These are phyloP conservation scores for Fusarium sp. DNA, from an alignment of 2,329 filamentous ascomycete genomes.

Conservation along the genomic window DNA sequence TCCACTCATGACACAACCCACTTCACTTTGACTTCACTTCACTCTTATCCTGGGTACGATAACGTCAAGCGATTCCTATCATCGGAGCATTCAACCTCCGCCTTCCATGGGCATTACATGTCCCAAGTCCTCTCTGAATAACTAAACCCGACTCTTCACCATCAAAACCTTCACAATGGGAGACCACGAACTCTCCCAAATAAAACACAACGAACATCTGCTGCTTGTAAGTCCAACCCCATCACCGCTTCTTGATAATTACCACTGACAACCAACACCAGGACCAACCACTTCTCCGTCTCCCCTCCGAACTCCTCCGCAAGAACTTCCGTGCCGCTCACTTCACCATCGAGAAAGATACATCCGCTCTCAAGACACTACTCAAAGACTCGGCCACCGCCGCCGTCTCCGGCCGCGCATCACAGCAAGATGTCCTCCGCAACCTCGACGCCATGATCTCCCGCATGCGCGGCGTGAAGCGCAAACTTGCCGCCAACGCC, in stretches of 20 bases:
- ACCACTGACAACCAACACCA: conserved; percentile 54
- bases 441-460: conserved; percentile 88
- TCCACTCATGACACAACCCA: conserved; percentile 30
- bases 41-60: conserved; percentile 22
- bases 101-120: conserved; percentile 7
- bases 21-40: conserved; percentile 27
- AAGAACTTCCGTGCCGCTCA: conserved; percentile 94
- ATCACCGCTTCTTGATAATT: conserved; percentile 13
- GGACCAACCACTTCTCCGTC: conserved; percentile 95
- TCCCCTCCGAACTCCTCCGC: conserved; percentile 92
- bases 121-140: neutral
- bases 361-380: conserved; percentile 71
- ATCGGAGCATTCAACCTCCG: conserved; percentile 15
- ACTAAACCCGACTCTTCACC: neutral
- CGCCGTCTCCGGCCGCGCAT: conserved; percentile 73
- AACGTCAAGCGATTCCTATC: conserved; percentile 42
- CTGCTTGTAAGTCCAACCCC: conserved; percentile 70
- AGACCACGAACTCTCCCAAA: conserved; percentile 73
- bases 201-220: conserved; percentile 82
- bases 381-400: conserved; percentile 76
- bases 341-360: conserved; percentile 81
- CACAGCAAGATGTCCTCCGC: conserved; percentile 80
- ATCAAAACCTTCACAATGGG: conserved; percentile 62
- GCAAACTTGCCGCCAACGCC: conserved; percentile 83
- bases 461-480: conserved; percentile 88